Evolutionary conservation across 164 flowering plant genomes (phyloP).

Genomic region (Magnolia kwangsiensis): DNA sequence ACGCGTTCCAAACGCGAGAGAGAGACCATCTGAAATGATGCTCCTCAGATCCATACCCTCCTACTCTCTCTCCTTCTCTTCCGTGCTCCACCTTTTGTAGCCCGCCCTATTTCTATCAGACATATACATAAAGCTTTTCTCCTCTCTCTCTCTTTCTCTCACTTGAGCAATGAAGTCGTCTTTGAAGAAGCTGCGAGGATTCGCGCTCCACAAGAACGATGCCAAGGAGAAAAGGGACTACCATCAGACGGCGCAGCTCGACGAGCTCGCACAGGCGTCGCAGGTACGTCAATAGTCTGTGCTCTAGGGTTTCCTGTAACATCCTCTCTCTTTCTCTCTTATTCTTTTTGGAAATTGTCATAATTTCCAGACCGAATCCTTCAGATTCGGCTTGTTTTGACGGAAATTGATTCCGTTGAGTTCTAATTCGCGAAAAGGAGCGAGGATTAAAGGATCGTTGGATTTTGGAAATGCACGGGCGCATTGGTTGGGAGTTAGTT

Average conservation of each 20-base stretch:
- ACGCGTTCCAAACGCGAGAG: neutral
- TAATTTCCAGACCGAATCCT: no score
- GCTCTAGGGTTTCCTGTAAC: neutral
- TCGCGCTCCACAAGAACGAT: conserved; percentile 55
- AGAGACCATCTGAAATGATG: conserved; percentile 1
- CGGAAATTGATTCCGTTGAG: neutral
- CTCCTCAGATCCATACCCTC: neutral
- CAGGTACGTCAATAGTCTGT: conserved; percentile 36
- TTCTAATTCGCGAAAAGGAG: no score
- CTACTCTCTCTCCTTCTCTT: neutral
- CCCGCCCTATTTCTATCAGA: neutral
- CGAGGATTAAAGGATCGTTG: neutral
- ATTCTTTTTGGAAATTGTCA: neutral
- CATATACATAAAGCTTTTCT: neutral
- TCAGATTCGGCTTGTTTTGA: neutral
- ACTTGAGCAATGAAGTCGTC: conserved; percentile 59
- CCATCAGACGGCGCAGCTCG: conserved; percentile 44
- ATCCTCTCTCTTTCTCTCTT: neutral
- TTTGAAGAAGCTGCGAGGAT: conserved; percentile 56
- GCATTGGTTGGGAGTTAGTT: neutral
- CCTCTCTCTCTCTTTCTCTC: neutral
- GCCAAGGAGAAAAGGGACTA: conserved; percentile 48
- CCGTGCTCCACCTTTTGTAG: neutral
- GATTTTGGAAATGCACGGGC: neutral
- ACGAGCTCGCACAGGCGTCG: conserved; percentile 80